Conservation (phyloP, 768 basidiomycete species). For the Gloeostereum incarnatum region DNA sequence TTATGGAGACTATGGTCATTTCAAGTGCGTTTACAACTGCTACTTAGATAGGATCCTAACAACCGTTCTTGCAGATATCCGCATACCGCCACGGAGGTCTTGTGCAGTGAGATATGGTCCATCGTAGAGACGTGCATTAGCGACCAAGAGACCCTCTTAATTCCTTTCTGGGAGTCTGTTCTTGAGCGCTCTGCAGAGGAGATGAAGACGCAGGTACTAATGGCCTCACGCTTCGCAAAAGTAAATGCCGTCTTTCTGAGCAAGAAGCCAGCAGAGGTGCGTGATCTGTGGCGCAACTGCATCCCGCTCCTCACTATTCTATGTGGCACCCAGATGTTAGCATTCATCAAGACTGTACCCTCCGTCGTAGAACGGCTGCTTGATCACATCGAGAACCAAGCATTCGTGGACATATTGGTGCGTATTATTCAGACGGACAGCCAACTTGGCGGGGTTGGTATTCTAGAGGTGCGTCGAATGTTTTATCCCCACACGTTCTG, state of each 20-base stretch:
- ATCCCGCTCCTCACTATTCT: constrained; percentile 17
- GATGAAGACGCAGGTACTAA: constrained; percentile 78
- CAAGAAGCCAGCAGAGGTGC: constrained; percentile 85
- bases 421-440: constrained; percentile 89
- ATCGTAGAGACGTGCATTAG: constrained; percentile 85
- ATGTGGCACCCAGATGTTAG: constrained; percentile 76
- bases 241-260: constrained; percentile 83
- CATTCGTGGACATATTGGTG: constrained; percentile 86
- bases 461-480: constrained; percentile 72
- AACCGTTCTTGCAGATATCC: constrained; percentile 57
- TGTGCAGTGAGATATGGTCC: constrained; percentile 93
- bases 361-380: constrained; percentile 76
- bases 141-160: constrained; percentile 60
- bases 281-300: constrained; percentile 17
- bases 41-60: too few relatives aligned
- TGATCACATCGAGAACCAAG: constrained; percentile 78
- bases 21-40: constrained; percentile 79
- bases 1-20: constrained; percentile 15
- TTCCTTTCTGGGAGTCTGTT: constrained; percentile 89
- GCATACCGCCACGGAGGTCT: constrained; percentile 86
- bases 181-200: constrained; percentile 74
- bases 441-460: constrained; percentile 67
- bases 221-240: constrained; percentile 92
- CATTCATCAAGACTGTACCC: constrained; percentile 81
- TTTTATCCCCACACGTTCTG: constrained; percentile 16